A percentile compares a stretch with the other conserved stretches of the same genome.
These are phyloP conservation scores for Cercospora janseana DNA, from an alignment of 2,329 filamentous ascomycete species.

Conservation along the genomic window DNA sequence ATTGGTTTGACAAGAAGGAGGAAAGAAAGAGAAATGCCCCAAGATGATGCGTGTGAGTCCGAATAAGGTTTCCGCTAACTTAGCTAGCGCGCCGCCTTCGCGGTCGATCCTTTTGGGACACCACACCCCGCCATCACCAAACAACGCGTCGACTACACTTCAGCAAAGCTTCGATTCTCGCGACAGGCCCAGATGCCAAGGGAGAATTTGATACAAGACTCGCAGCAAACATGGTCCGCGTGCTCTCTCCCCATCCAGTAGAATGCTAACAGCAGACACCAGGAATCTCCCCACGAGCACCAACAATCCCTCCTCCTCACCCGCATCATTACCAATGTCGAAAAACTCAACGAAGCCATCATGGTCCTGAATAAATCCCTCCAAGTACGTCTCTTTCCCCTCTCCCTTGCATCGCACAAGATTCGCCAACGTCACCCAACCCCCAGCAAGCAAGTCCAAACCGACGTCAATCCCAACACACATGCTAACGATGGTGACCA, in stretches of 20 bases:
- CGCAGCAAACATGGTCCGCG: not conserved
- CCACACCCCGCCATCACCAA: not conserved
- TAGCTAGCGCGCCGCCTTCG: not conserved
- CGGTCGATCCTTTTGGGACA: not conserved
- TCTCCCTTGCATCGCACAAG: not conserved
- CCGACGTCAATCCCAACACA: not conserved
- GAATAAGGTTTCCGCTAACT: constrained; percentile 1
- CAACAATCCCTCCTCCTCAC: constrained; percentile 92
- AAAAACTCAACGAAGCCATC: constrained; percentile 94
- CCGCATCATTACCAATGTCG: constrained; percentile 95
- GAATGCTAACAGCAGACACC: not conserved
- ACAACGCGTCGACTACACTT: not conserved
- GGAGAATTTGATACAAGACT: too few species aligned
- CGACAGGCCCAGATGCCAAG: too few species aligned
- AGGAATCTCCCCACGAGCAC: constrained; percentile 96
- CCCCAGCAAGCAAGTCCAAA: not conserved
- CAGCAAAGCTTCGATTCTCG: too few species aligned
- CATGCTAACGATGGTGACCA: too few species aligned
- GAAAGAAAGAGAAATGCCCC: not conserved
- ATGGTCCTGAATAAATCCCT: constrained; percentile 90
- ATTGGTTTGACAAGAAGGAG: not conserved
- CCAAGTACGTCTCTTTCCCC: constrained; percentile 55
- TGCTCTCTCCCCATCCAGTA: not conserved
- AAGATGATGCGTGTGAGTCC: constrained; percentile 15
- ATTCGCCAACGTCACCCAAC: not conserved